Base-by-base conservation (phyloP, 768 basidiomycete genomes). In the Hortiboletus flavorubellus region DNA sequence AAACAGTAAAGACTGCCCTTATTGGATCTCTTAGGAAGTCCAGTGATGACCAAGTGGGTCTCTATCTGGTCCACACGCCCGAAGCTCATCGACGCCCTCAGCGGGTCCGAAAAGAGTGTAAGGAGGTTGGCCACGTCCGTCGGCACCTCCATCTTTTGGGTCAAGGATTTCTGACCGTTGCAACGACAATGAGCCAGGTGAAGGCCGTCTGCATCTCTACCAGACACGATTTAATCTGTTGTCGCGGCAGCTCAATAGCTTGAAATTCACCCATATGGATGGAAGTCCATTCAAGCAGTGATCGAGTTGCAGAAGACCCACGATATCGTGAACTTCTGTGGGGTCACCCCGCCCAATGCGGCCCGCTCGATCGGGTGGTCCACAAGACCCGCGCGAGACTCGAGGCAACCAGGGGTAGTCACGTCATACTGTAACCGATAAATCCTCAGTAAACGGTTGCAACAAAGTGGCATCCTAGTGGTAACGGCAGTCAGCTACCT, bases 81-180 rank as follows among this genome's bases (percentile, higher is more conserved):
- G 31, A 8, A 21, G 40, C 21, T 37, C 45, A 47, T 33, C 31
- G 46, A 29, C n/a, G 30, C 14, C 54, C 48, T 33, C 46, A 39
- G 41, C 42, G 35, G n/a, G 54, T 35, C 26, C 40, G 37, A 38
- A 49, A 39, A 18, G 37, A 38, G 30, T 55, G 53, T n/a, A 37
- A 35, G 44, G 40, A 34, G 31, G 50, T 37, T 45, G 37, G 39
- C 54, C 35, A 49, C 5, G 31, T 56, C 56, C 35, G 48, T 57
- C 16, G 40, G 46, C 16, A 31, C 44, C 39, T 50, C 54, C 33
- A 40, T 49, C 54, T 49, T 43, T 26, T 46, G 40, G 1, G 34
- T 47, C 34, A 46, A 47, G 7, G 45, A 55, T 14, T 15, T 31
- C n/a, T 56, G 41, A 38, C 41, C 31, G 46, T 56, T 37, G 43